A percentile compares a stretch with the other conserved stretches of the same genome.
Evolutionary conservation across 1,139 yeast species (phyloP).

Genomic region (Pichia sp.): DNA sequence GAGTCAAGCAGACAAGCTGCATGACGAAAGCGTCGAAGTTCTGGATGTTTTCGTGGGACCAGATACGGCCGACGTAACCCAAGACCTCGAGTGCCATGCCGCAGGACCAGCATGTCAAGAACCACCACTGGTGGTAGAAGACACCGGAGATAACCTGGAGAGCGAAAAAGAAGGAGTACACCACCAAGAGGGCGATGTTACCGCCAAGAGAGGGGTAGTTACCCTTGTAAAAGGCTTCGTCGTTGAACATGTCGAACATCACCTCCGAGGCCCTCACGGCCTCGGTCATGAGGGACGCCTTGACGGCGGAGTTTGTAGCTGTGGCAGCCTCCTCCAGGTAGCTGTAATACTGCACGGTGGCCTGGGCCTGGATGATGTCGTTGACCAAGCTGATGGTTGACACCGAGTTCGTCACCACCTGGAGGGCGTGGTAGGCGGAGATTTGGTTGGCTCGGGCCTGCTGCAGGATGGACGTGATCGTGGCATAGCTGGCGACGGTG

Average conservation of each 20-base stretch:
- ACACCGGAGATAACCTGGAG: slow-evolving; percentile 40
- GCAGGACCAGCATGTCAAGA: slow-evolving; percentile 54
- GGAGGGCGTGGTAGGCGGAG: slow-evolving; percentile 15
- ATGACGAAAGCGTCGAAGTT: slow-evolving; percentile 47
- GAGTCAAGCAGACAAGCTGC: slow-evolving; percentile 67
- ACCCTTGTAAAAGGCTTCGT: slow-evolving; percentile 37
- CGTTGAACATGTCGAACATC: slow-evolving; percentile 27
- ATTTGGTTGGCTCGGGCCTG: slow-evolving; percentile 13
- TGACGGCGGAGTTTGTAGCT: slow-evolving; percentile 35
- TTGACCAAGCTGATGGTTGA: slow-evolving; percentile 26
- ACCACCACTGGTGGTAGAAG: slow-evolving; percentile 68
- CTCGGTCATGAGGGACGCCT: slow-evolving; percentile 34
- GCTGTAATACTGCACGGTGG: slow-evolving; percentile 36
- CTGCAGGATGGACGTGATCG: slow-evolving; percentile 20
- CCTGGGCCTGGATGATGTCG: slow-evolving; percentile 35
- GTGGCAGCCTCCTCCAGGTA: slow-evolving; percentile 39
- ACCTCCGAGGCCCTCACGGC: slow-evolving; percentile 36
- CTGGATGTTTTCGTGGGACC: slow-evolving; percentile 40
- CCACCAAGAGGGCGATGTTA: slow-evolving; percentile 46
- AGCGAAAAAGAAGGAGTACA: slow-evolving; percentile 40
- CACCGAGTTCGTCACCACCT: slow-evolving; percentile 26
- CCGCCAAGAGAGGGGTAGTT: slow-evolving; percentile 42
- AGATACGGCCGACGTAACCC: slow-evolving; percentile 64
- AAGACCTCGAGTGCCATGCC: slow-evolving; percentile 62
- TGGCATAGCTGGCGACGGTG: slow-evolving; percentile 14